phyloP scores from a whole-genome alignment of 2,329 filamentous ascomycete species.

The Talaromyces albobiverticillius region DNA sequence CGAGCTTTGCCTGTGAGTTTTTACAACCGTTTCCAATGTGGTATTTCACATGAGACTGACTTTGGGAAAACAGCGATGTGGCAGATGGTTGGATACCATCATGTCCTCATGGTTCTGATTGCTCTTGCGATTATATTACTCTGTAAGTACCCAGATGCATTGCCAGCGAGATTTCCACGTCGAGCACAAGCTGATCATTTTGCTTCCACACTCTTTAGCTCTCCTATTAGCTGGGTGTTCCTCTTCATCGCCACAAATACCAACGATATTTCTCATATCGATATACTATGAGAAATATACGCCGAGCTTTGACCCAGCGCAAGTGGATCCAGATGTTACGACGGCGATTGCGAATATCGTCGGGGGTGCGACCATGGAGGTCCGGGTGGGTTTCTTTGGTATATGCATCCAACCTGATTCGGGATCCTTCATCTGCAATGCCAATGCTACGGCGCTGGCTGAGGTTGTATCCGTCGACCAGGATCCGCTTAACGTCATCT shows the following conservation, averaged over 20 bases:
- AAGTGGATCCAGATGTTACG: slow-evolving; percentile 86
- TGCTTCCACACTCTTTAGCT: slow-evolving; percentile 51
- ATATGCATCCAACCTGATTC: slow-evolving; percentile 93
- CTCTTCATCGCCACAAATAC: slow-evolving; percentile 91
- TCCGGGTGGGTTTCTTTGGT: slow-evolving; percentile 94
- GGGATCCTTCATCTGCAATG: slow-evolving; percentile 89
- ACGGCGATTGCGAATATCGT: slow-evolving; percentile 88
- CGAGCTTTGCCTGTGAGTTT: slow-evolving; percentile 35
- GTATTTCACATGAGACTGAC: neutral
- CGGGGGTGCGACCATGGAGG: slow-evolving; percentile 76
- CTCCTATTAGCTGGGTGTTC: slow-evolving; percentile 93
- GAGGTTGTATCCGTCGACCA: slow-evolving; percentile 86
- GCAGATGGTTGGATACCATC: slow-evolving; percentile 65
- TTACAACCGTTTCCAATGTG: neutral
- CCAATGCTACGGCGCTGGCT: slow-evolving; percentile 91
- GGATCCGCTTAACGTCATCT: slow-evolving; percentile 94
- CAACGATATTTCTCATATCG: slow-evolving; percentile 95
- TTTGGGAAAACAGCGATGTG: slow-evolving; percentile 47
- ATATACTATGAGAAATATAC: slow-evolving; percentile 91
- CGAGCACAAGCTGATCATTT: slow-evolving; percentile 16
- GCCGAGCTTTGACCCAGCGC: slow-evolving; percentile 75
- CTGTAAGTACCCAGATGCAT: slow-evolving; percentile 59
- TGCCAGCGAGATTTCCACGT: neutral
- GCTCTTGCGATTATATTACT: slow-evolving; percentile 89
- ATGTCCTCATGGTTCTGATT: slow-evolving; percentile 97